Conservation (phyloP, 495 filamentous ascomycete genomes). For the Penicillium bialowiezense region DNA sequence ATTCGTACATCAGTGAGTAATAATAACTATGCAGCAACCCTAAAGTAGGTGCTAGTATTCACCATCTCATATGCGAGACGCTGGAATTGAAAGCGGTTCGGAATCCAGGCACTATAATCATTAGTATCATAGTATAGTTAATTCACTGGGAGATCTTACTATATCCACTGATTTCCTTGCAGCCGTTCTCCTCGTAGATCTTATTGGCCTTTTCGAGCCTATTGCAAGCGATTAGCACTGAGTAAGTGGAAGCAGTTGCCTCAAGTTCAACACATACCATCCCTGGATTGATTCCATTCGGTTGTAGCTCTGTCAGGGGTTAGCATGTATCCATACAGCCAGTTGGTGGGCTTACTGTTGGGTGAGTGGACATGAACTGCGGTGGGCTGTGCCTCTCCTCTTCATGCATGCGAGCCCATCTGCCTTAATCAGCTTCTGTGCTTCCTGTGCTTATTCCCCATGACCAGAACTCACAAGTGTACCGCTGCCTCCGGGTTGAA, state of each 20-base stretch:
- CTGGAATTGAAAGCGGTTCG: slow-evolving; percentile 18
- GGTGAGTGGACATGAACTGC: slow-evolving; percentile 85
- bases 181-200: slow-evolving; percentile 36
- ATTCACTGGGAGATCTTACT: too few species aligned
- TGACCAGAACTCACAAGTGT: slow-evolving; percentile 39
- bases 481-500: slow-evolving; percentile 76
- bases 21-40: not conserved
- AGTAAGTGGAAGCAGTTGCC: not conserved
- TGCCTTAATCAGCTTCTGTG: slow-evolving; percentile 13
- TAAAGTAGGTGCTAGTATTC: not conserved
- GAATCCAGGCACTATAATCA: too few species aligned
- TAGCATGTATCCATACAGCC: slow-evolving; percentile 10
- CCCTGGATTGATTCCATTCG: slow-evolving; percentile 67
- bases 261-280: slow-evolving; percentile 40
- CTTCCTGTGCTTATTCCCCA: too few species aligned
- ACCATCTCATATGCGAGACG: not conserved
- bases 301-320: slow-evolving; percentile 53
- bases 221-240: slow-evolving; percentile 5
- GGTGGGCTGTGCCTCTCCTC: slow-evolving; percentile 56
- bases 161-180: slow-evolving; percentile 20
- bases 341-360: slow-evolving; percentile 52
- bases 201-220: slow-evolving; percentile 37
- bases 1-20: too few species aligned
- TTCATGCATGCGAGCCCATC: slow-evolving; percentile 74
- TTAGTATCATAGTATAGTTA: too few species aligned